Base-by-base conservation (phyloP, 2,329 filamentous ascomycete species). In the Calycina marina region DNA sequence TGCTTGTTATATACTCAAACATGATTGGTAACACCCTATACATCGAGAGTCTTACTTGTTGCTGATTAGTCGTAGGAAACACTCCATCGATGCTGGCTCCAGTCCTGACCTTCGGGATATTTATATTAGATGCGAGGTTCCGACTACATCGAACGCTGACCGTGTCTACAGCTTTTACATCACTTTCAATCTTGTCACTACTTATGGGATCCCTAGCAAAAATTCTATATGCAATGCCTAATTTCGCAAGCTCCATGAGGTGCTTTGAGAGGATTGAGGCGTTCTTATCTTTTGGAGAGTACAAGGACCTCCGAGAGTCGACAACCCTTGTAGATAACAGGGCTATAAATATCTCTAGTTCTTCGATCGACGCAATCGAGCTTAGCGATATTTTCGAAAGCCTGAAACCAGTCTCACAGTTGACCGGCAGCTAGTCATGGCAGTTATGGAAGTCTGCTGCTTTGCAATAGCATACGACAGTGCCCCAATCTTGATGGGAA, bases 401-500 rank as follows among this genome's bases (percentile, higher is more conserved):
- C 25, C 25, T 14, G 10, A 13, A 28, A 28, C 2, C 25, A 9
- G 8, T 28, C 13, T 9, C 25, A n/a, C 2, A 13, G 8, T 28
- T 13, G 8, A 4, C 9, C 25, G 25, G 3, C 10, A 28, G 3
- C 9, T n/a, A 27, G 6, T 13, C 10, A 14, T 8, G 12, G 13
- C 25, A 28, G 14, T 28, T 4, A 8, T 28, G 25, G 14, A 28
- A 14, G 3, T 8, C 14, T 9, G 9, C 8, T 9, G 9, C 10
- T 28, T 28, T 28, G 3, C 11, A 8, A 2, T 28, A 3, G 14
- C 10, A 13, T 9, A 28, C 69, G 69, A 3, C n/a, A 29, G 22
- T 72, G 78, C 38, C 76, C 77, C 53, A 71, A 75, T 13, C 85
- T 67, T 94, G 29, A 72, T 93, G 40, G 75, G 92, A 46, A 54